Percentiles rank a stretch among this genome's conserved stretches.
phyloP scores from a whole-genome alignment of 768 basidiomycete species.

The Lactarius pseudohatsudake region DNA sequence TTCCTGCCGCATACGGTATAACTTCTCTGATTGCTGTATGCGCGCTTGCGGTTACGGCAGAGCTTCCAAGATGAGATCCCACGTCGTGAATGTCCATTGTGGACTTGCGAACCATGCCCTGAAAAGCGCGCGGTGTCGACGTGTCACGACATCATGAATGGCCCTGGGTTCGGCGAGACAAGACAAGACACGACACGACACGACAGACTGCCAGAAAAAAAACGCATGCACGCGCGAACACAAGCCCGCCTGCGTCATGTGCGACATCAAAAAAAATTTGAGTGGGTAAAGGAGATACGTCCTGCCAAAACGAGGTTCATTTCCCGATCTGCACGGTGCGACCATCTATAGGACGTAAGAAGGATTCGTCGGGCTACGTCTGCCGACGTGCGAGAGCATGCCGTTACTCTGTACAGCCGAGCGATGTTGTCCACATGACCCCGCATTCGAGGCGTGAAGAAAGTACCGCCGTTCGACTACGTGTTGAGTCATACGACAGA shows the following conservation, averaged over 20 bases:
- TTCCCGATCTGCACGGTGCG: constrained; percentile 29
- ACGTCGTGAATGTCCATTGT: background rate
- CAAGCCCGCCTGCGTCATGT: constrained; percentile 26
- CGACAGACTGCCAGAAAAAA: constrained; percentile 21
- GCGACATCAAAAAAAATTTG: constrained; percentile 28
- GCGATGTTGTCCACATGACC: constrained; percentile 5
- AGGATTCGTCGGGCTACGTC: background rate
- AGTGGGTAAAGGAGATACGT: constrained; percentile 1
- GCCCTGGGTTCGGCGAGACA: background rate
- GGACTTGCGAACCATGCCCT: background rate
- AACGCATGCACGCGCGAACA: constrained; percentile 28
- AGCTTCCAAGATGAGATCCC: background rate
- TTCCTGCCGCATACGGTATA: background rate
- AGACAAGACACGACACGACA: background rate
- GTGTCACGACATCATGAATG: constrained; percentile 1
- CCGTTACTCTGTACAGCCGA: constrained; percentile 18
- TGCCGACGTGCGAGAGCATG: constrained; percentile 20
- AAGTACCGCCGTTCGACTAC: constrained; percentile 27
- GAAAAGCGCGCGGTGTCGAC: background rate
- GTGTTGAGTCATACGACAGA: constrained; percentile 30
- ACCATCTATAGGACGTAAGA: constrained; percentile 10
- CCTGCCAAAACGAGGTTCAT: constrained; percentile 24
- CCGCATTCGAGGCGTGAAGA: constrained; percentile 22
- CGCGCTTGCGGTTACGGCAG: constrained; percentile 7
- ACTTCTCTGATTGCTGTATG: constrained; percentile 5